Evolutionary conservation across 2,329 filamentous ascomycete species (phyloP), one percentile per base, ranked within the genome.

Genomic region (Sarocladiaceae sp.): DNA sequence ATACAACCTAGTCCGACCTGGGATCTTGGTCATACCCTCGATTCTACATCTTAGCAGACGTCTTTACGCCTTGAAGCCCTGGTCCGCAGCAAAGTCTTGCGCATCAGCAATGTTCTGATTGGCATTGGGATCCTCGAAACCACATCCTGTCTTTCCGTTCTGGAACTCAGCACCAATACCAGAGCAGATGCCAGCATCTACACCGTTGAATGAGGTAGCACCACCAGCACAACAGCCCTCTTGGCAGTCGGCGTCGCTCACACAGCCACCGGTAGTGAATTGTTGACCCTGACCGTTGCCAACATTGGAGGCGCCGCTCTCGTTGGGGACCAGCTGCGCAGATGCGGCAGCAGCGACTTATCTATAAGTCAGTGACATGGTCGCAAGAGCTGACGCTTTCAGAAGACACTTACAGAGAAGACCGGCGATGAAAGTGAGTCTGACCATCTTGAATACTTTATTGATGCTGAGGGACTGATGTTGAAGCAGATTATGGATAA

Each of bases 241-340:
- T 5, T 57, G 55, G 53, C 62, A 64, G 48, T 64, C 60, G 22
- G 55, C 54, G 49, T 63, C 48, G 22, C 53, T 53, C 17, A 62
- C 56, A 40, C 62, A 64, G 13, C 58, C 58, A 17, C 60, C 62
- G 20, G 60, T 64, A 53, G 61, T 63, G 54, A 63, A 64, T 40
- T 62, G 61, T 13, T 50, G 11, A 31, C 57, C 58, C 29, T 60
- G 42, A 35, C 57, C 58, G 52, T 54, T 55, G 48, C 57, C 58
- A 28, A 59, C 57, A 40, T 56, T 52, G 31, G 52, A 29, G 44
- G 54, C 57, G 25, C 55, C 55, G 8, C 50, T 40, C 10, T 55
- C 56, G 53, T 62, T 61, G 33, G 59, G 59, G 4, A 44, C 53
- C 50, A 59, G 58, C 37, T 58, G 55, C 15, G 52, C 26, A 5